A percentile compares a stretch with the other conserved stretches of the same genome.
Evolutionary conservation across 1,284 basidiomycete species (phyloP).

Genomic region (Trichosporon inkin): DNA sequence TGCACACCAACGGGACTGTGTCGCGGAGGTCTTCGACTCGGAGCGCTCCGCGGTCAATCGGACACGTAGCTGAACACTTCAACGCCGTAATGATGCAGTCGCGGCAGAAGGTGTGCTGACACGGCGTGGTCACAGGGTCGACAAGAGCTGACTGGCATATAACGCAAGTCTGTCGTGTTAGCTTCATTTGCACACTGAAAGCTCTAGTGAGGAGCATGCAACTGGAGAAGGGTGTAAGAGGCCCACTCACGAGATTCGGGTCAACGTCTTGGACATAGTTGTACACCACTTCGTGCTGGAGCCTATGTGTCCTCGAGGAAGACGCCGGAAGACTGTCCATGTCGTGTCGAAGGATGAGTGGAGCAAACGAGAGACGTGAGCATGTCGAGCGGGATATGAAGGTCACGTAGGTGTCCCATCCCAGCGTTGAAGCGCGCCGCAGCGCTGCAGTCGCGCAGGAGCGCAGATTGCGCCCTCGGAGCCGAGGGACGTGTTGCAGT

Average conservation of each 20-base stretch:
- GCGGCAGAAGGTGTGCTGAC: slow-evolving; percentile 76
- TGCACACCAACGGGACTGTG: slow-evolving; percentile 25
- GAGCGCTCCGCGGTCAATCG: slow-evolving; percentile 72
- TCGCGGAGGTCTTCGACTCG: slow-evolving; percentile 26
- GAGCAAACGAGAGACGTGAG: too few species aligned
- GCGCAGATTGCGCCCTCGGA: too few species aligned
- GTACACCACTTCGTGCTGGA: slow-evolving; percentile 33
- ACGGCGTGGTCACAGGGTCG: slow-evolving; percentile 64
- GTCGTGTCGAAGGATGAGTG: too few species aligned
- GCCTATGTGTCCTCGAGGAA: neutral
- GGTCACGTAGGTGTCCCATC: too few species aligned
- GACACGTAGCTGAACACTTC: slow-evolving; percentile 56
- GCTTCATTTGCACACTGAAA: too few species aligned
- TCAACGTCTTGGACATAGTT: slow-evolving; percentile 42
- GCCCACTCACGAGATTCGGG: slow-evolving; percentile 34
- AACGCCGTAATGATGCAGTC: slow-evolving; percentile 69
- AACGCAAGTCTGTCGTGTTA: slow-evolving; percentile 64
- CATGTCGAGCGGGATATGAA: too few species aligned
- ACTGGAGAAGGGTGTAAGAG: neutral
- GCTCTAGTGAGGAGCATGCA: too few species aligned
- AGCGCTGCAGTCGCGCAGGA: too few species aligned
- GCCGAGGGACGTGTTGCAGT: too few species aligned
- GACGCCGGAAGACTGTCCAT: neutral
- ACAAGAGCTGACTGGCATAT: slow-evolving; percentile 78
- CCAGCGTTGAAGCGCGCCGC: too few species aligned